Conservation (phyloP, 1,139 yeast genomes). For the Citeromyces hawaiiensis region DNA sequence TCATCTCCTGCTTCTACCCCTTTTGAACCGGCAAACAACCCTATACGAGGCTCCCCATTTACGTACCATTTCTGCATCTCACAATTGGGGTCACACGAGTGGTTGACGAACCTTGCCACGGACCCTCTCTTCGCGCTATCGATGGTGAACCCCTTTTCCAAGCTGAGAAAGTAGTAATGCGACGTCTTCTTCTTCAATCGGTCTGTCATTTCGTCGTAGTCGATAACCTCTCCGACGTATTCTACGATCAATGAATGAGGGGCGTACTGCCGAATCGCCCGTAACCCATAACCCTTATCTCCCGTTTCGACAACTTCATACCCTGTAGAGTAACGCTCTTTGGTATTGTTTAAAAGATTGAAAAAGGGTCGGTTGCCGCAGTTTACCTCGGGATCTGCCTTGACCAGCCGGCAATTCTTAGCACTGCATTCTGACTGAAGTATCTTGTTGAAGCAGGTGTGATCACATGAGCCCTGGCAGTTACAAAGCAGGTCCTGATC, state of each 20-base stretch:
- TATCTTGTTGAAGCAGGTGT: constrained; percentile 16
- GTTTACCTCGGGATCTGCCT: constrained; percentile 7
- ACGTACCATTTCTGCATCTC: constrained; percentile 29
- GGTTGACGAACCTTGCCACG: constrained; percentile 27
- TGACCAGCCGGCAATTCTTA: constrained; percentile 18
- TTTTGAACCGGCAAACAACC: constrained; percentile 21
- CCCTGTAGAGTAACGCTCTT: constrained; percentile 16
- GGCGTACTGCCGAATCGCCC: constrained; percentile 19
- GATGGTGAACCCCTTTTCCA: constrained; percentile 22
- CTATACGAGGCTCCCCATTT: constrained; percentile 22
- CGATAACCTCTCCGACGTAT: constrained; percentile 28
- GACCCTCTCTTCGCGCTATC: constrained; percentile 26
- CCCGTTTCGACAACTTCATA: constrained; percentile 19
- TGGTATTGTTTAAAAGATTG: constrained; percentile 6
- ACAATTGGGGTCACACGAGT: constrained; percentile 26
- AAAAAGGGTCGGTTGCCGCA: constrained; percentile 25
- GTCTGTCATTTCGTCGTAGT: constrained; percentile 17
- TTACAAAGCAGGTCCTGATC: constrained; percentile 10
- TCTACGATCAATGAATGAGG: constrained; percentile 25
- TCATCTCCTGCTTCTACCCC: constrained; percentile 22
- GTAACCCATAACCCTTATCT: constrained; percentile 21
- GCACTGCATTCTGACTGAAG: constrained; percentile 22
- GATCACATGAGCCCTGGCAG: constrained; percentile 19
- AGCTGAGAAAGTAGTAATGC: constrained; percentile 20
- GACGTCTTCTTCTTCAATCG: constrained; percentile 12